A percentile compares a stretch with the other conserved stretches of the same genome.
Evolutionary conservation across 257 asterid genomes (phyloP).

Genomic region (Capsicum chinense): DNA sequence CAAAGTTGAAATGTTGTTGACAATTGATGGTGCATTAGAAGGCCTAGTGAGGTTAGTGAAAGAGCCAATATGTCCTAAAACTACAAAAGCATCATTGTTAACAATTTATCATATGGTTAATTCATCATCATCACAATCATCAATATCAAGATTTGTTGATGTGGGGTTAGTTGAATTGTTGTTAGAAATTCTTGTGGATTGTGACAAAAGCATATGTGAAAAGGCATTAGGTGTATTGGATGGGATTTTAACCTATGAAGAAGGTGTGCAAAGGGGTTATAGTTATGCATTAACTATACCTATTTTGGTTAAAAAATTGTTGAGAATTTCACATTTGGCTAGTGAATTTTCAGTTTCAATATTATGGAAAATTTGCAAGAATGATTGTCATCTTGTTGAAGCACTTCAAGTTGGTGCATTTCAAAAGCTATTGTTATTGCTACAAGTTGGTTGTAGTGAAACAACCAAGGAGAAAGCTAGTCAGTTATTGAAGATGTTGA

Average conservation of each 20-base stretch:
- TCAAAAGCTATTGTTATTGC: slow-evolving; percentile 53
- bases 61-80: slow-evolving; percentile 52
- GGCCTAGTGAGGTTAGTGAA: slow-evolving; percentile 48
- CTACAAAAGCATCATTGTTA: slow-evolving; percentile 54
- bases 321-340: slow-evolving; percentile 55
- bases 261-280: slow-evolving; percentile 48
- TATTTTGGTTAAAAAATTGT: slow-evolving; percentile 57
- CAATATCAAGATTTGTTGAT: slow-evolving; percentile 30
- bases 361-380: slow-evolving; percentile 43
- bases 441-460: slow-evolving; percentile 58
- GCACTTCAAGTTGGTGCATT: slow-evolving; percentile 59
- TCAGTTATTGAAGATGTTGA: slow-evolving; percentile 52
- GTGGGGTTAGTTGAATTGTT: slow-evolving; percentile 46
- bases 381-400: slow-evolving; percentile 36
- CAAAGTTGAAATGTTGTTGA: slow-evolving; percentile 14
- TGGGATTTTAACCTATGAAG: slow-evolving; percentile 45
- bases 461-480: slow-evolving; percentile 53
- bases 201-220: slow-evolving; percentile 56
- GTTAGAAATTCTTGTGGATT: slow-evolving; percentile 49
- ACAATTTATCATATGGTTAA: slow-evolving; percentile 44
- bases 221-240: slow-evolving; percentile 58
- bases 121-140: slow-evolving; percentile 22
- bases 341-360: slow-evolving; percentile 58
- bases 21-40: slow-evolving; percentile 44
- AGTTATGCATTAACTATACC: slow-evolving; percentile 50